phyloP scores from a whole-genome alignment of 176 grass and related monocot species.

The Cenchrus purpureus region DNA sequence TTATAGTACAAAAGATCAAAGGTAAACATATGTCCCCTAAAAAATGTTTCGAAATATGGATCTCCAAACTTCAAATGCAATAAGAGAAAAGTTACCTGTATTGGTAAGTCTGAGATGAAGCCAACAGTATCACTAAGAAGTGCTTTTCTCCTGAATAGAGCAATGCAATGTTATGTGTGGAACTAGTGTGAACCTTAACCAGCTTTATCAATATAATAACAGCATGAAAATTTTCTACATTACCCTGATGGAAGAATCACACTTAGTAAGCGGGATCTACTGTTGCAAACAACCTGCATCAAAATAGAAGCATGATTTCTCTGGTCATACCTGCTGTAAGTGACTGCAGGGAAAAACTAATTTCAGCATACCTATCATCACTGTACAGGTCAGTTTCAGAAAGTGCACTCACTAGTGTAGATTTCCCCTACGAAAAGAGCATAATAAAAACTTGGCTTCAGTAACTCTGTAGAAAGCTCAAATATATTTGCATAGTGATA shows the following conservation, averaged over 20 bases:
- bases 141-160: constrained; percentile 68
- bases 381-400: constrained; percentile 81
- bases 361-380: constrained; percentile 74
- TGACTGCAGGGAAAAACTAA: constrained; percentile 25
- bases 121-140: constrained; percentile 97
- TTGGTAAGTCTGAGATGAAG: constrained; percentile 96
- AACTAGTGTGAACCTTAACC: constrained; percentile 16
- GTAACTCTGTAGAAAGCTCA: constrained; percentile 13
- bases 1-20: neutral
- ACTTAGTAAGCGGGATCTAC: constrained; percentile 90
- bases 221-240: constrained; percentile 26
- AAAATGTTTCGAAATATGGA: constrained; percentile 14
- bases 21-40: neutral
- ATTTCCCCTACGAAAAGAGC: constrained; percentile 81
- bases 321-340: neutral
- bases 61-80: constrained; percentile 24
- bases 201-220: constrained; percentile 36
- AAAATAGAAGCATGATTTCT: constrained; percentile 41
- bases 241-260: constrained; percentile 98
- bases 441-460: constrained; percentile 29
- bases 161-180: constrained; percentile 30
- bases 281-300: constrained; percentile 87
- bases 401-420: constrained; percentile 93
- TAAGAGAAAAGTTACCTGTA: constrained; percentile 64
- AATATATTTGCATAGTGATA: constrained; percentile 24